phyloP scores from a whole-genome alignment of 371 early-diverging fungal genomes.

The Mucor plumbeus region DNA sequence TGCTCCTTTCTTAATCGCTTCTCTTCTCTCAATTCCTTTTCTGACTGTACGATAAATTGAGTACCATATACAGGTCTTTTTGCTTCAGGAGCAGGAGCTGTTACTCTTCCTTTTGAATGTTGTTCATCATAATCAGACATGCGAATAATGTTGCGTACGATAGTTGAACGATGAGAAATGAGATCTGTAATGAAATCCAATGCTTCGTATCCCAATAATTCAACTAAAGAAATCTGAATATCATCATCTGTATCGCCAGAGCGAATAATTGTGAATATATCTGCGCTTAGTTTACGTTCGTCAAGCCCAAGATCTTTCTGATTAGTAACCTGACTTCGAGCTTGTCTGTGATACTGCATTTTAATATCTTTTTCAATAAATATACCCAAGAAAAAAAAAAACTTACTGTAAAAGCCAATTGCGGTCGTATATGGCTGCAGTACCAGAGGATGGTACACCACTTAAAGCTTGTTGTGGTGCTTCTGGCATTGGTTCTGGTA shows the following conservation, averaged over 20 bases:
- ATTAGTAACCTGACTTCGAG: conserved; percentile 26
- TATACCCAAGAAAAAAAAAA: background rate
- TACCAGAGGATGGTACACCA: background rate
- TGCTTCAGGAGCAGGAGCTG: conserved; percentile 22
- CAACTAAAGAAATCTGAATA: conserved; percentile 70
- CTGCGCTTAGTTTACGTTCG: conserved; percentile 54
- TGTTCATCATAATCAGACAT: conserved; percentile 42
- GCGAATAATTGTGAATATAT: conserved; percentile 60
- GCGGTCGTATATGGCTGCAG: conserved; percentile 42
- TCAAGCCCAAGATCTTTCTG: conserved; percentile 24
- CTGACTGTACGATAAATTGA: conserved; percentile 75
- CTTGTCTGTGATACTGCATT: conserved; percentile 33
- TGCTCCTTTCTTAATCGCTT: conserved; percentile 75
- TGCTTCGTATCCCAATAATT: conserved; percentile 78
- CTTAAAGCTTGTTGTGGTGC: background rate
- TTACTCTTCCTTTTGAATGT: conserved; percentile 10
- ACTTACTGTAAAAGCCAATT: conserved; percentile 55
- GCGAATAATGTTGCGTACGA: conserved; percentile 58
- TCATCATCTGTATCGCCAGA: conserved; percentile 62
- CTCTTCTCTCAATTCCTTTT: conserved; percentile 65
- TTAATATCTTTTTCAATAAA: background rate
- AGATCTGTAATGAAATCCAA: conserved; percentile 69
- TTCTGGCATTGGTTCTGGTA: background rate
- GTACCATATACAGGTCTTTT: conserved; percentile 60
- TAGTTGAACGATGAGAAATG: conserved; percentile 51